phyloP scores from a whole-genome alignment of 768 basidiomycete genomes.

The Rhodotorula babjevae region DNA sequence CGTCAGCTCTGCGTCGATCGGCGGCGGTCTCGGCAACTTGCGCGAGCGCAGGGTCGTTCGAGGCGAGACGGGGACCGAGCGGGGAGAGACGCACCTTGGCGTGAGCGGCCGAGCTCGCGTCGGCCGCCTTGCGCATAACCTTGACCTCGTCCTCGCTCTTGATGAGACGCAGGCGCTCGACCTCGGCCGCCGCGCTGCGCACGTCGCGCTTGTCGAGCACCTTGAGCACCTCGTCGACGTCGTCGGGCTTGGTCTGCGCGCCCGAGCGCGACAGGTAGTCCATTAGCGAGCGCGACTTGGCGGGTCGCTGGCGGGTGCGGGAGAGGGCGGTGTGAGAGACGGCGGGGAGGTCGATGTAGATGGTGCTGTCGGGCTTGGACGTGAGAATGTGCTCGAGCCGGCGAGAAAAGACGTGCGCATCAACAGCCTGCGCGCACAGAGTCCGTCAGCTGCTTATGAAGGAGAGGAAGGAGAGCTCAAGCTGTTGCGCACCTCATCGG shows the following conservation, averaged over 20 bases:
- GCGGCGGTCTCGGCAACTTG: too few species aligned
- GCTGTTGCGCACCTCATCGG: conserved; percentile 58
- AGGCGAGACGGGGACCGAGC: too few species aligned
- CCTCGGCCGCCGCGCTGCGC: conserved; percentile 60
- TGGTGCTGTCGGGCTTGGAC: conserved; percentile 43
- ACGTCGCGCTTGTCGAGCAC: conserved; percentile 51
- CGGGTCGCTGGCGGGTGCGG: conserved; percentile 33
- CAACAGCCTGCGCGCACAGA: conserved; percentile 41
- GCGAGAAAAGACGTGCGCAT: conserved; percentile 55
- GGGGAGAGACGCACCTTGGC: conserved; percentile 58
- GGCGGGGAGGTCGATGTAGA: conserved; percentile 53
- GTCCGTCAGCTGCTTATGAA: conserved; percentile 38
- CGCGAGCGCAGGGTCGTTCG: too few species aligned
- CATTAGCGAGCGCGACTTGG: conserved; percentile 46
- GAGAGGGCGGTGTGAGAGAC: conserved; percentile 40
- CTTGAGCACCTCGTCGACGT: conserved; percentile 50
- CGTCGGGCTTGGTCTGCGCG: conserved; percentile 53
- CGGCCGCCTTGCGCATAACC: conserved; percentile 77
- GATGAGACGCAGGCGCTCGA: conserved; percentile 66
- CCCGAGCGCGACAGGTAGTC: conserved; percentile 48
- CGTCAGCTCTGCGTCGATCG: not conserved
- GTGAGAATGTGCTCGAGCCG: conserved; percentile 47
- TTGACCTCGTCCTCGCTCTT: conserved; percentile 74
- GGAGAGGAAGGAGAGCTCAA: conserved; percentile 29
- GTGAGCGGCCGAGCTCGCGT: conserved; percentile 79